phyloP scores from a whole-genome alignment of 2,329 filamentous ascomycete genomes.

The Proliferodiscus dingleyae region DNA sequence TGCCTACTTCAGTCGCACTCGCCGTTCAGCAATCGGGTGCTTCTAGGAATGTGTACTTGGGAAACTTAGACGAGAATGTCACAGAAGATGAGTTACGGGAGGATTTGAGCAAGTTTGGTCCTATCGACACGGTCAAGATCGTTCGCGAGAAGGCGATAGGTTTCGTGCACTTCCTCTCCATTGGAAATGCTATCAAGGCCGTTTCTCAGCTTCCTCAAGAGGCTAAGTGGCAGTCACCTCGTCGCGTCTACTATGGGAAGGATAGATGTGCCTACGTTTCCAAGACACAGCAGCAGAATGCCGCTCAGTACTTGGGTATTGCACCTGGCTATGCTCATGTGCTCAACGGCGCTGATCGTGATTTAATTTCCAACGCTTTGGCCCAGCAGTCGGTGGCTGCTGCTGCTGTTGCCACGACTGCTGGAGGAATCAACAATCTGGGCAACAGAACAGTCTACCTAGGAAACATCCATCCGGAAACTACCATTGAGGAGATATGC shows the following conservation, averaged over 20 bases:
- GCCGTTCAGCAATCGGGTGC: constrained; percentile 96
- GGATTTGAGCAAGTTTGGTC: constrained; percentile 91
- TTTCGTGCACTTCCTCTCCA: constrained; percentile 95
- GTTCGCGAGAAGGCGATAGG: constrained; percentile 97
- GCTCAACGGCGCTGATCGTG: constrained; percentile 90
- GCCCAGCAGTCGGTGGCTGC: constrained; percentile 97
- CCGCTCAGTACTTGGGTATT: constrained; percentile 95
- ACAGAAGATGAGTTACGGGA: constrained; percentile 89
- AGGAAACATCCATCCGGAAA: constrained; percentile 98
- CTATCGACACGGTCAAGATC: constrained; percentile 96
- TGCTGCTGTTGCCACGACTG: constrained; percentile 91
- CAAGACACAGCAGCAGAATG: constrained; percentile 99
- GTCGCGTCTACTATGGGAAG: constrained; percentile 97
- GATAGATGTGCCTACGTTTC: constrained; percentile 97
- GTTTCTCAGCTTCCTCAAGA: constrained; percentile 95
- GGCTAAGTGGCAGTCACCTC: constrained; percentile 91
- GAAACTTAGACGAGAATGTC: constrained; percentile 86
- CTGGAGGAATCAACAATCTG: constrained; percentile 93
- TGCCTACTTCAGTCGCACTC: constrained; percentile 93
- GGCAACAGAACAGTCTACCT: constrained; percentile 97
- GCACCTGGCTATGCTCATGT: constrained; percentile 95
- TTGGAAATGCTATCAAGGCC: constrained; percentile 97
- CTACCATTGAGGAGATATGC: constrained; percentile 98
- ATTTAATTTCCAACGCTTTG: constrained; percentile 91
- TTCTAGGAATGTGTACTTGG: constrained; percentile 94